A percentile compares a stretch with the other conserved stretches of the same genome.
Conservation (phyloP, 768 basidiomycete genomes). For the Agrocybe chaxingu region DNA sequence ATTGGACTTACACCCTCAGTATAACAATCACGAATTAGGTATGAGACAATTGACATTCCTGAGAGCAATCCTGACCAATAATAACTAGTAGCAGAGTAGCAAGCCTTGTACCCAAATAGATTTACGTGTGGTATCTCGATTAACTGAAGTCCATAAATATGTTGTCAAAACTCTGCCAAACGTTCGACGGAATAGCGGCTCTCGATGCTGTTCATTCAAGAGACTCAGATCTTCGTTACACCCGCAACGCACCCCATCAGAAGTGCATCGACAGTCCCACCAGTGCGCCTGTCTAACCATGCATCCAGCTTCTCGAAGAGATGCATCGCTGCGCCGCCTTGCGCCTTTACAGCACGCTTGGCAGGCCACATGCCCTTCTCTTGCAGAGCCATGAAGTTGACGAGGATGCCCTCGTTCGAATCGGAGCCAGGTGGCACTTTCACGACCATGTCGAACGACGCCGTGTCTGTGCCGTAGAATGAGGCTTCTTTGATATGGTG, state of each 20-base stretch:
- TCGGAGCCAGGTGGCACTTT: slow-evolving; percentile 39
- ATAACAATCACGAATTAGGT: no score
- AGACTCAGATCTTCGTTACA: slow-evolving; percentile 24
- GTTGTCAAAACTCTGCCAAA: no score
- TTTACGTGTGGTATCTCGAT: no score
- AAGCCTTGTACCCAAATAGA: no score
- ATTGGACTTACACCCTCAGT: no score
- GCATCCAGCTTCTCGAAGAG: slow-evolving; percentile 73
- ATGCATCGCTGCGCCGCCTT: slow-evolving; percentile 58
- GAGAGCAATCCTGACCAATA: no score
- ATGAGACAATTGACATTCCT: no score
- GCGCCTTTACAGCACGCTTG: slow-evolving; percentile 48
- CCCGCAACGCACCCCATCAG: slow-evolving; percentile 74
- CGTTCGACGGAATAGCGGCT: no score
- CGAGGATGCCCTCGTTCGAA: slow-evolving; percentile 29
- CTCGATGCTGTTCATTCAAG: no score
- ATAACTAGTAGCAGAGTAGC: no score
- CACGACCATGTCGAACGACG: slow-evolving; percentile 70
- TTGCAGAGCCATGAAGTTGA: slow-evolving; percentile 82
- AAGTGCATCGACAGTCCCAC: slow-evolving; percentile 63
- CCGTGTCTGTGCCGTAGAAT: slow-evolving; percentile 73
- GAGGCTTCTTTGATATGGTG: slow-evolving; percentile 94
- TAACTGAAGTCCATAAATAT: no score
- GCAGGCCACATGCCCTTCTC: slow-evolving; percentile 86
- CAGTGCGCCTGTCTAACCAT: slow-evolving; percentile 67